A percentile compares a stretch with the other conserved stretches of the same genome.
Evolutionary conservation across 1,139 yeast genomes (phyloP).

Genomic region (Pichia norvegensis): DNA sequence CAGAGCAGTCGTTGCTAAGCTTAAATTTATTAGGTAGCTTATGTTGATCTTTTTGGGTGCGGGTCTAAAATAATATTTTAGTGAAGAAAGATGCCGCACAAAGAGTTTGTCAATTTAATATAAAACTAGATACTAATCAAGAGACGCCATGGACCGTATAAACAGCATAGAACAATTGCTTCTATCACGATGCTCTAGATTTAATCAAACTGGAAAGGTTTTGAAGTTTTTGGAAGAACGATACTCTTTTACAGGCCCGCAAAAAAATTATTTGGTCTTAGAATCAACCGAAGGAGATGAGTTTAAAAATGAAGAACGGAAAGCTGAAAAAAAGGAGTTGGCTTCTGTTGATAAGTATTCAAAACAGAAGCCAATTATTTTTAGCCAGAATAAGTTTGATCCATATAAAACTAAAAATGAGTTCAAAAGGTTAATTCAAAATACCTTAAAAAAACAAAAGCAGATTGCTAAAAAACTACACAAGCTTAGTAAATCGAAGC

Average conservation of each 20-base stretch:
- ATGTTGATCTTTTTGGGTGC: too few species aligned
- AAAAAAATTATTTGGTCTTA: conserved; percentile 49
- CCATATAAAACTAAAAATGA: conserved; percentile 35
- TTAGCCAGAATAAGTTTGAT: conserved; percentile 18
- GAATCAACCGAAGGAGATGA: conserved; percentile 35
- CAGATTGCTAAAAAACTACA: conserved; percentile 31
- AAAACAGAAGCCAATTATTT: neutral
- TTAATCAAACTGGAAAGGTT: conserved; percentile 33
- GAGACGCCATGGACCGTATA: conserved; percentile 27
- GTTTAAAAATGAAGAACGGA: conserved; percentile 14
- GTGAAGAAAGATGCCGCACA: too few species aligned
- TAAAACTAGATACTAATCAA: neutral
- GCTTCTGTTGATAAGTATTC: conserved; percentile 4
- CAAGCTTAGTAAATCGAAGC: conserved; percentile 28
- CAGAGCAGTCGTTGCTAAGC: too few species aligned
- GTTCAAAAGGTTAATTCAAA: conserved; percentile 37
- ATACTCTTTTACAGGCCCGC: conserved; percentile 50
- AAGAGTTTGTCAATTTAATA: too few species aligned
- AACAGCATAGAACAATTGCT: conserved; percentile 45
- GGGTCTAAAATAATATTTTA: too few species aligned
- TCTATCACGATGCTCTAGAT: conserved; percentile 40
- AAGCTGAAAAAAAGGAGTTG: conserved; percentile 8
- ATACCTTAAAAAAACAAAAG: conserved; percentile 34
- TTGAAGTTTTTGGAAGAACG: conserved; percentile 46
- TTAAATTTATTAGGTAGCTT: too few species aligned